Evolutionary conservation across 371 early-diverging fungal genomes (phyloP), one percentile per base, ranked within the genome.

Genomic region (Blyttiomyces sp.): DNA sequence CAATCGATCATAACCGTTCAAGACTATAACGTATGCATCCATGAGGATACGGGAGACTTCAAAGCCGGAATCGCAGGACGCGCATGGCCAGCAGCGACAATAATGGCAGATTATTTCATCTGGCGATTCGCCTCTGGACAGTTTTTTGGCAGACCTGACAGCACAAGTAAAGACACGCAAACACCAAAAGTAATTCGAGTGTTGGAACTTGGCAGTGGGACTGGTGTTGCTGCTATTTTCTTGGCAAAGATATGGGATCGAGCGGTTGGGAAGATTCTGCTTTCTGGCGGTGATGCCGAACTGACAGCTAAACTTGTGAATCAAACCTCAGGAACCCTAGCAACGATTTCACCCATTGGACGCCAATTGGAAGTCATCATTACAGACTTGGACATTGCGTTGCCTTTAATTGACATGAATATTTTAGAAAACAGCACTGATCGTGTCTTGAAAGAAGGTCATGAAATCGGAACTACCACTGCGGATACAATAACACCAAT

Each of bases 151-250:
- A 39, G 11, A 13, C 39, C n/a, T 39, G 13, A 11, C n/a, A 3
- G 31, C 30, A n/a, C 56, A 21, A 7, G 5, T 27, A 26, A 19
- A 46, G 4, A 5, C 13, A 11, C 9, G 35, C 23, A 4, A 13
- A 30, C 6, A 26, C 27, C 16, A 21, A 50, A 21, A 9, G 16
- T 26, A 11, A 9, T 50, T 23, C 21, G 46, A 27, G 9, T 17
- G 33, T 39, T 59, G 19, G 59, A 59, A 43, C 30, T 59, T 7
- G 59, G 59, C 5, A 39, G 39, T 21, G 59, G 59, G 3, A 59
- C 59, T 9, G 59, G 59, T 3, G 21, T 49, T 17, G 24, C 59
- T 19, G 34, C 50, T 24, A 23, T 59, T 2, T 26, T 31, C 19
- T 51, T 59, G 4, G 50, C 34, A n/a, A 3, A 49, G 23, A 13